Evolutionary conservation across 2,329 filamentous ascomycete genomes (phyloP).

Genomic region (Phoma sp.): DNA sequence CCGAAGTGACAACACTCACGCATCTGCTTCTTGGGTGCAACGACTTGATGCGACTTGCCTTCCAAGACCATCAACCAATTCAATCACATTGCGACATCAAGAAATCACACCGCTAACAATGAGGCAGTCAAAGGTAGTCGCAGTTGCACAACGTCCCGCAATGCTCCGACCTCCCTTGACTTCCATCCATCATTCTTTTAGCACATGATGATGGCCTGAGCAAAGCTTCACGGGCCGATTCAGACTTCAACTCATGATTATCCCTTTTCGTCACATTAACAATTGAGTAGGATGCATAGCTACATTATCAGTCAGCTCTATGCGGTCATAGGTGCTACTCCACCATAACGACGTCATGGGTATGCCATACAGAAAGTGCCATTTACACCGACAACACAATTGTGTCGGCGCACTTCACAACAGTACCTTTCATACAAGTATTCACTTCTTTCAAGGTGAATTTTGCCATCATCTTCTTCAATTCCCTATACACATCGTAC

Average conservation of each 20-base stretch:
- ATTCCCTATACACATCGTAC: background rate
- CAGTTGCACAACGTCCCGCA: too few relatives aligned
- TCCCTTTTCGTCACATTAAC: too few relatives aligned
- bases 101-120: too few relatives aligned
- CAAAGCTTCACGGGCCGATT: too few relatives aligned
- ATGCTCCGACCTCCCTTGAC: too few relatives aligned
- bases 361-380: constrained; percentile 23
- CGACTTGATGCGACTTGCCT: too few relatives aligned
- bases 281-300: background rate
- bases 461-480: too few relatives aligned
- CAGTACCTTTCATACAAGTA: background rate
- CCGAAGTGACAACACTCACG: constrained; percentile 3
- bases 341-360: constrained; percentile 35
- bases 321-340: constrained; percentile 23
- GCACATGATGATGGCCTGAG: too few relatives aligned
- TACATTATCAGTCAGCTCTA: constrained; percentile 4
- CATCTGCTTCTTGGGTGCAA: background rate
- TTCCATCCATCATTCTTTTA: too few relatives aligned
- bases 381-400: constrained; percentile 2
- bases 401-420: background rate
- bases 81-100: too few relatives aligned
- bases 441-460: background rate
- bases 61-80: background rate
- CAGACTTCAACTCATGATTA: too few relatives aligned
- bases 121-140: too few relatives aligned